A percentile compares a stretch with the other conserved stretches of the same genome.
Evolutionary conservation across 2,329 filamentous ascomycete genomes (phyloP).

Genomic region (Aspergillus arachidicola): DNA sequence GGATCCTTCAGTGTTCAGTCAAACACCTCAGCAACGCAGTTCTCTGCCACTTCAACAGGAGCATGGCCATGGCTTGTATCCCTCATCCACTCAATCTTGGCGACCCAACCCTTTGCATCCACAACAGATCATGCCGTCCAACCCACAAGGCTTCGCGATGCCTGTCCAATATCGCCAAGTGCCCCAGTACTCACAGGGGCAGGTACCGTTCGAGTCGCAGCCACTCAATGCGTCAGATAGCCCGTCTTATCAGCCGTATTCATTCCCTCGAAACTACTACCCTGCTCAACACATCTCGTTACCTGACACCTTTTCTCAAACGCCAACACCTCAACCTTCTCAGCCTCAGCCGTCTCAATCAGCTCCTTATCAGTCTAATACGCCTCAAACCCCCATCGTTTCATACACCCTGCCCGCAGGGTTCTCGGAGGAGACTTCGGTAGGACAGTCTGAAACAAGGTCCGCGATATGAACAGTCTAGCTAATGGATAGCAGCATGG

Average conservation of each 20-base stretch:
- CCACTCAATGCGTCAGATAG: conserved; percentile 31
- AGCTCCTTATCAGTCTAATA: conserved; percentile 20
- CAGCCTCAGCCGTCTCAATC: conserved; percentile 26
- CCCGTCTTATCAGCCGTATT: conserved; percentile 36
- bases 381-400: conserved; percentile 24
- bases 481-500: conserved; percentile 26
- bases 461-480: not conserved
- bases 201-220: conserved; percentile 33
- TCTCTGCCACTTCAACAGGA: conserved; percentile 30
- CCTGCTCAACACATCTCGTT: conserved; percentile 30
- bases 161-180: conserved; percentile 35
- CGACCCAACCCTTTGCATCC: conserved; percentile 35
- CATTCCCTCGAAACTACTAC: conserved; percentile 37
- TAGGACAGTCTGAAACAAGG: conserved; percentile 14
- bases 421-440: conserved; percentile 29
- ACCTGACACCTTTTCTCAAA: conserved; percentile 32
- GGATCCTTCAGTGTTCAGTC: conserved; percentile 41
- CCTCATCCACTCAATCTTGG: conserved; percentile 35
- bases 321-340: conserved; percentile 26
- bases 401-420: conserved; percentile 32
- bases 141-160: conserved; percentile 30
- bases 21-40: conserved; percentile 26
- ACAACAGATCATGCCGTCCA: conserved; percentile 23
- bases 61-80: conserved; percentile 34
- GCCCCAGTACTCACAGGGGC: conserved; percentile 34